These are phyloP conservation scores for Alternaria postmessia DNA, from an alignment of 2,329 filamentous ascomycete genomes.

Conservation along the genomic window DNA sequence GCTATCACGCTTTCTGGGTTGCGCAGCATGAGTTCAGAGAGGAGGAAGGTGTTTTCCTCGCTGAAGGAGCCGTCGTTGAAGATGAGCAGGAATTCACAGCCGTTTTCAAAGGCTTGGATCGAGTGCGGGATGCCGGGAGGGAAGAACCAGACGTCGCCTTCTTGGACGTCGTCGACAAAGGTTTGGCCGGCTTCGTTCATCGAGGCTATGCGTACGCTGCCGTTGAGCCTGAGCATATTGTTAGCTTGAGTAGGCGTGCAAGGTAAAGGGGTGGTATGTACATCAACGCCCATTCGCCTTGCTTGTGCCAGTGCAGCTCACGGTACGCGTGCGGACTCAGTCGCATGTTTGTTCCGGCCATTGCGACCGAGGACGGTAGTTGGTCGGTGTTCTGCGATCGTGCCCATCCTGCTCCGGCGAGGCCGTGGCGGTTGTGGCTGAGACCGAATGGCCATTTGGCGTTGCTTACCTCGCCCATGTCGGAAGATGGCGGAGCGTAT, in stretches of 20 bases:
- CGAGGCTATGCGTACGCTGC: conserved; percentile 60
- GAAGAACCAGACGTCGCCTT: conserved; percentile 50
- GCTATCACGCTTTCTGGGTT: conserved; percentile 52
- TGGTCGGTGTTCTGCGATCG: conserved; percentile 52
- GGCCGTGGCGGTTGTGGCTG: conserved; percentile 52
- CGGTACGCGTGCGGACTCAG: conserved; percentile 61
- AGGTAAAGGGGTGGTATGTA: neutral
- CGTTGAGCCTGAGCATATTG: conserved; percentile 49
- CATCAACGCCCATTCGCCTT: conserved; percentile 62
- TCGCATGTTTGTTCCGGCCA: conserved; percentile 56
- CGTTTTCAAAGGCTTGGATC: conserved; percentile 53
- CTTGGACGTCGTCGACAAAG: conserved; percentile 54
- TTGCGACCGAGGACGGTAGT: conserved; percentile 51
- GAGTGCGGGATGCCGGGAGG: conserved; percentile 52
- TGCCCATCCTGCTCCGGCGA: conserved; percentile 52
- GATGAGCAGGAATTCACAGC: conserved; percentile 57
- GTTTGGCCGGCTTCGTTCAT: conserved; percentile 62
- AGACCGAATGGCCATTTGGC: conserved; percentile 55
- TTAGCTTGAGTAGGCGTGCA: neutral
- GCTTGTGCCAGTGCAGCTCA: conserved; percentile 70
- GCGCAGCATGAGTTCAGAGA: conserved; percentile 62
- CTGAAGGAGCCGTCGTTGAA: conserved; percentile 67
- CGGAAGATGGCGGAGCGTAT: conserved; percentile 51
- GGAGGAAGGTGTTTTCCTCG: conserved; percentile 67
- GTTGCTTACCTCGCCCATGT: conserved; percentile 50